A percentile compares a stretch with the other conserved stretches of the same genome.
phyloP scores from a whole-genome alignment of 257 asterid species.

The Solanum piurae region DNA sequence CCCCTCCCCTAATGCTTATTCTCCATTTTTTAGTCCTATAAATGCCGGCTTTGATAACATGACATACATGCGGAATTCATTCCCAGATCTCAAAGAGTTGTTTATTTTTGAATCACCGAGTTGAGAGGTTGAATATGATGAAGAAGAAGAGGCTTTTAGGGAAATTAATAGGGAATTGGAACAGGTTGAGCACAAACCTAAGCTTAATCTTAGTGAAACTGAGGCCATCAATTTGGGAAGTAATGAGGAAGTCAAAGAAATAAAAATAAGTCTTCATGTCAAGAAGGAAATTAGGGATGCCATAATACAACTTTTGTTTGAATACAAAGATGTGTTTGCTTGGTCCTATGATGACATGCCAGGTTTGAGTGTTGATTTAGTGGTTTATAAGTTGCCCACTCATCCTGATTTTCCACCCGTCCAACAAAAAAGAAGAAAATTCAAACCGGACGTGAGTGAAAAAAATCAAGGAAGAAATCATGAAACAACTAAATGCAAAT shows the following conservation, averaged over 20 bases:
- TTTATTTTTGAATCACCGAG: neutral
- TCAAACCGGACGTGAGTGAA: no score
- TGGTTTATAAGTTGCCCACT: no score
- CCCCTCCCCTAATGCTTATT: no score
- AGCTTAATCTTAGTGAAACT: neutral
- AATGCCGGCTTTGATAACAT: neutral
- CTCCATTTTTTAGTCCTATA: neutral
- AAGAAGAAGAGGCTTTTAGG: neutral
- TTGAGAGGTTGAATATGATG: neutral
- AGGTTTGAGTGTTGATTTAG: neutral
- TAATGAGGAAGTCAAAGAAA: neutral
- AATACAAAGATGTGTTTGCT: neutral
- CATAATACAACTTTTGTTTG: neutral
- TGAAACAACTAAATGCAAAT: no score
- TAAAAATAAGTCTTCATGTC: no score
- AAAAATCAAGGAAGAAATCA: no score
- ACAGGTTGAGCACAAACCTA: neutral
- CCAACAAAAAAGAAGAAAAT: no score
- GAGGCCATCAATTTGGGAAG: neutral
- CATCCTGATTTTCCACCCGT: no score
- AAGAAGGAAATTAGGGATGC: no score
- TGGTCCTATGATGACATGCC: neutral
- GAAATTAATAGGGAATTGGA: neutral
- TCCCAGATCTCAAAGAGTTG: neutral
- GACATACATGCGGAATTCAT: neutral